Evolutionary conservation across 2,329 filamentous ascomycete genomes (phyloP).

Genomic region (Lomentospora prolificans): DNA sequence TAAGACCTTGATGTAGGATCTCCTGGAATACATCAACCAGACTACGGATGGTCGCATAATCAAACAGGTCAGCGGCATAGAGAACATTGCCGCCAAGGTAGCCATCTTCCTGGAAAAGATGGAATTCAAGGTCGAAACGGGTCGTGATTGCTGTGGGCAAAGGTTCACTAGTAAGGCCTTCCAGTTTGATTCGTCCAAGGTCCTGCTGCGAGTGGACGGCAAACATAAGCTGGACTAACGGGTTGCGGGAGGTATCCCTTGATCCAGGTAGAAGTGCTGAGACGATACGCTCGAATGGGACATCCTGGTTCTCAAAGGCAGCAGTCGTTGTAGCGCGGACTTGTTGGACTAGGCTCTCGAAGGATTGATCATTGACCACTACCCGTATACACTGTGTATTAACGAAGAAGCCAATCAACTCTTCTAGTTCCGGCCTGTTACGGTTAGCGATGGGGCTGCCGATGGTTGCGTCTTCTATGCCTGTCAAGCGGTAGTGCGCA

Average conservation of each 20-base stretch:
- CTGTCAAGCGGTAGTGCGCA: constrained; percentile 18
- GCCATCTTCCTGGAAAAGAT: constrained; percentile 28
- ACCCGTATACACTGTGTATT: constrained; percentile 13
- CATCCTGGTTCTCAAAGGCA: constrained; percentile 16
- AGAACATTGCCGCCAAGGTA: constrained; percentile 45
- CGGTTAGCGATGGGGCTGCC: constrained; percentile 11
- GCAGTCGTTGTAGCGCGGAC: constrained; percentile 10
- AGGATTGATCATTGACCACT: constrained; percentile 11
- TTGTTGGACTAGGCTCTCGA: constrained; percentile 13
- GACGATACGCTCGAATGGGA: constrained; percentile 16
- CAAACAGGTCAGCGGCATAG: constrained; percentile 16
- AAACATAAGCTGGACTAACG: constrained; percentile 14
- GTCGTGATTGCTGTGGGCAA: background rate
- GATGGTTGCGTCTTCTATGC: constrained; percentile 15
- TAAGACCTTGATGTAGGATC: constrained; percentile 10
- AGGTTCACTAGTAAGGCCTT: background rate
- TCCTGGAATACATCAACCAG: constrained; percentile 13
- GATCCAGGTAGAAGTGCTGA: constrained; percentile 7
- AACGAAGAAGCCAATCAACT: constrained; percentile 9
- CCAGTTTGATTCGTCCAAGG: constrained; percentile 1
- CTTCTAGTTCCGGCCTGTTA: constrained; percentile 6
- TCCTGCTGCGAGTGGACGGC: constrained; percentile 15
- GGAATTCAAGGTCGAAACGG: constrained; percentile 22
- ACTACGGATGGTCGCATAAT: constrained; percentile 11
- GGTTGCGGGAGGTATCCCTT: constrained; percentile 11